Evolutionary conservation across 1,139 yeast species (phyloP).

Genomic region (Nakaseomyces glabratus): DNA sequence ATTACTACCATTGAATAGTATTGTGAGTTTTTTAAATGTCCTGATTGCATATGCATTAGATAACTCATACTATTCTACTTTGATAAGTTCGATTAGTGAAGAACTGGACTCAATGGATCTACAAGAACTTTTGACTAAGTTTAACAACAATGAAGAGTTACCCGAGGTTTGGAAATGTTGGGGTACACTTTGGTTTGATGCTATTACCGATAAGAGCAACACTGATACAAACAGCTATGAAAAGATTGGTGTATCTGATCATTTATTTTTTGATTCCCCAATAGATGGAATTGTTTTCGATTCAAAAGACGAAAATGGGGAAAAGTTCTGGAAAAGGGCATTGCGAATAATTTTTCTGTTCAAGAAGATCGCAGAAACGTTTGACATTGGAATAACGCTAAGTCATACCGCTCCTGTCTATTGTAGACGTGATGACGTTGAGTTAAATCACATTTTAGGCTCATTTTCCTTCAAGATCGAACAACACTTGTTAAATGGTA

Average conservation of each 20-base stretch:
- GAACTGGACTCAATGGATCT: constrained; percentile 17
- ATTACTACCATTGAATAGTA: constrained; percentile 58
- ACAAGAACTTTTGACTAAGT: constrained; percentile 35
- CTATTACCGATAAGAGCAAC: constrained; percentile 32
- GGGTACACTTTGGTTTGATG: constrained; percentile 76
- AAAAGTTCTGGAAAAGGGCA: constrained; percentile 29
- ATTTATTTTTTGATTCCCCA: constrained; percentile 54
- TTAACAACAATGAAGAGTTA: constrained; percentile 49
- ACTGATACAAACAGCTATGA: constrained; percentile 41
- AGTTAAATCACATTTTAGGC: constrained; percentile 13
- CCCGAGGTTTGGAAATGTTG: constrained; percentile 79
- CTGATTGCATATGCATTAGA: constrained; percentile 27
- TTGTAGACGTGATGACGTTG: constrained; percentile 14
- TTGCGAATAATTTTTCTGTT: constrained; percentile 26
- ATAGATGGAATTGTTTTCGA: constrained; percentile 50
- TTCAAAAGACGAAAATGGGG: constrained; percentile 32
- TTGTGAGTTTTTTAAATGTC: constrained; percentile 53
- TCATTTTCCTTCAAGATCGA: constrained; percentile 22
- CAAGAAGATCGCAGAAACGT: constrained; percentile 23
- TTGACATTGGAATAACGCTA: constrained; percentile 18
- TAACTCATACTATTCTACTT: constrained; percentile 15
- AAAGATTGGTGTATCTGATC: constrained; percentile 50
- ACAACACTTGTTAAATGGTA: neutral
- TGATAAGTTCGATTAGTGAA: constrained; percentile 19
- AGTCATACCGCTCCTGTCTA: constrained; percentile 14